Base-by-base conservation (phyloP, 345 rosid species). In the Aegle marmelos region DNA sequence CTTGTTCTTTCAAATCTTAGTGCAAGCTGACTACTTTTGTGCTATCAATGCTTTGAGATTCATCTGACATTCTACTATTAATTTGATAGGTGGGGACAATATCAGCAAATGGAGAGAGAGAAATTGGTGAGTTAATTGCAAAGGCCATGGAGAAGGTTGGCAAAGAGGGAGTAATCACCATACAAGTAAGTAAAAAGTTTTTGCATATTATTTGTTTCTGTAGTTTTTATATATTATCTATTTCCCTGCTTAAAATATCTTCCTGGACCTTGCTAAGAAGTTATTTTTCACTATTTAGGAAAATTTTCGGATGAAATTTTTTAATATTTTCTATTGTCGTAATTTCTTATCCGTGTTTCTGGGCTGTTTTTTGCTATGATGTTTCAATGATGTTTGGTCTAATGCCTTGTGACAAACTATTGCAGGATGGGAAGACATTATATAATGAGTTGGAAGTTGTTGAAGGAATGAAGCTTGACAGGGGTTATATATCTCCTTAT, bases 121-220 rank as follows among this genome's bases (percentile, higher is more conserved):
- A 97, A 83, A 97, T 97, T 72, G 99, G 99, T 41, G 98, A 97
- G 74, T 78, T 97, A 70, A 97, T 97, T 67, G 99, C 99, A n/a
- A 94, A 94, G 78, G 99, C 99, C 33, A 97, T 97, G 96, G 99
- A 97, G 83, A 94, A 93, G 80, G 99, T 94, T 5, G 99, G 99
- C 78, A 97, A 97, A 82, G 99, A 97, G 86, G 99, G 99, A 80
- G 99, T 97, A 11, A 97, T 97, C 78, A 94, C 97, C 33, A 94
- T 97, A 72, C 92, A 90, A 69, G 99, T 97, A 79, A 88, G 92
- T 81, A 80, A n/a, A n/a, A n/a, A 30, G 30, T 56, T 7, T 65
- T 2, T 25, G 2, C 28, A 4, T 50, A 61, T 79, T 1, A 6
- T 54, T 33, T 39, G 54, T 78, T 69, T 21, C 7, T 31, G 1